Evolutionary conservation across 2,329 filamentous ascomycete species (phyloP).

Genomic region (Mariannaea elegans): DNA sequence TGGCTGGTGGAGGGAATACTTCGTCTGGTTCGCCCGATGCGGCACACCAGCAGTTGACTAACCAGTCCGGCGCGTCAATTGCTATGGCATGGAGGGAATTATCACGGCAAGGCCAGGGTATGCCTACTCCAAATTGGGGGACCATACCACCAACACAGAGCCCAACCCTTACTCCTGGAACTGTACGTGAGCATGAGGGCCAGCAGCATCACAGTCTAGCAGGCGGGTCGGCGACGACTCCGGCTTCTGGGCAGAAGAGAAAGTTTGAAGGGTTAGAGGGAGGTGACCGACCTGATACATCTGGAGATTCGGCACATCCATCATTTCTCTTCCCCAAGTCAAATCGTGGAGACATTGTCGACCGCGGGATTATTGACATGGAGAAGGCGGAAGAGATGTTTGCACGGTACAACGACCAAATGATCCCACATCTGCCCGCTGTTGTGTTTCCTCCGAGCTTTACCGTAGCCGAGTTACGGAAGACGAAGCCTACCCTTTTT

Average conservation of each 20-base stretch:
- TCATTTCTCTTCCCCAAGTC: conserved; percentile 34
- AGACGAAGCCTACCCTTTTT: conserved; percentile 71
- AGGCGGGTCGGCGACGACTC: conserved; percentile 14
- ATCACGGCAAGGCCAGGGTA: conserved; percentile 20
- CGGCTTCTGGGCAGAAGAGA: conserved; percentile 43
- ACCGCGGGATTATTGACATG: conserved; percentile 66
- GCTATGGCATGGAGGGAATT: conserved; percentile 11
- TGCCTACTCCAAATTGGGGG: conserved; percentile 29
- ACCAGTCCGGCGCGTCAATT: conserved; percentile 13
- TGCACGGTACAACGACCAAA: conserved; percentile 65
- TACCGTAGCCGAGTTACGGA: conserved; percentile 64
- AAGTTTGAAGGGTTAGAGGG: conserved; percentile 40
- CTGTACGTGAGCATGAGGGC: conserved; percentile 24
- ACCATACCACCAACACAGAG: conserved; percentile 22
- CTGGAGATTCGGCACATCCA: conserved; percentile 25
- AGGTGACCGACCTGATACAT: conserved; percentile 24
- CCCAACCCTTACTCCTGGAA: conserved; percentile 14
- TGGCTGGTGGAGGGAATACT: conserved; percentile 20
- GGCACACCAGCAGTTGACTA: conserved; percentile 14
- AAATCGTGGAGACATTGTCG: conserved; percentile 61
- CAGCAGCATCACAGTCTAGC: conserved; percentile 23
- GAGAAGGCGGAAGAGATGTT: conserved; percentile 65
- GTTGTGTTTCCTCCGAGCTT: conserved; percentile 66
- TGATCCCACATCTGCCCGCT: conserved; percentile 69
- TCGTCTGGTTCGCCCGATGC: conserved; percentile 22